Base-by-base conservation (phyloP, 1,284 basidiomycete genomes). In the Rhodofomes roseus region DNA sequence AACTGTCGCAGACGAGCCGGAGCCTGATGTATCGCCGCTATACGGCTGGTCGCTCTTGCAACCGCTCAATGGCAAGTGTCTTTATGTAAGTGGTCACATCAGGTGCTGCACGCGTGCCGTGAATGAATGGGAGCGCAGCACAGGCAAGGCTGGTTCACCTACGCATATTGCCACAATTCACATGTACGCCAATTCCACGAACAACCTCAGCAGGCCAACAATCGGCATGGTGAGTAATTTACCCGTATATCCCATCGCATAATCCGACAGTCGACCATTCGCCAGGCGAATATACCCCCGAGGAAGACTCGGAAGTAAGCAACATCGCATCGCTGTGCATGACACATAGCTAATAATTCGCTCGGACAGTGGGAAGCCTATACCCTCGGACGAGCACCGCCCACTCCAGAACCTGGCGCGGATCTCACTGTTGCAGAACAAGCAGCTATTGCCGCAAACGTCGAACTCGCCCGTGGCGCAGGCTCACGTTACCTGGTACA, bases 61-160 rank as follows among this genome's bases (percentile, higher is more conserved):
- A 68, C 86, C 90, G 54, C 79, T 93, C 61, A 77, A 84, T 61
- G 90, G 87, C 63, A 84, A 80, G 60, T 93, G 90, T 73, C 83
- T 93, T 73, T 93, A 92, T 75, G 90, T 93, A 77, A 71, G 88
- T 80, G 57, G 62, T 58, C 4, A 63, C 55, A 41, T n/a, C 23
- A 58, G 58, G 41, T 53, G 54, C 43, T 27, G 39, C 59, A 22
- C 53, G 57, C 59, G n/a, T 23, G 43, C 9, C 39, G 4, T 44
- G 29, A 39, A 11, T 41, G 27, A 36, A 40, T 41, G 14, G 4
- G 12, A 41, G 12, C 16, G 63, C 68, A 93, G 90, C 87, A 90
- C 73, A 84, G 85, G 67, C 90, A 92, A 80, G 83, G 88, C 41
- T 98, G 95, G 95, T 97, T 96, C 77, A 97, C 95, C 44, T 97